Evolutionary conservation across 306 rosid species (phyloP), one percentile per base, ranked within the genome.

Genomic region (Cajanus cajan): DNA sequence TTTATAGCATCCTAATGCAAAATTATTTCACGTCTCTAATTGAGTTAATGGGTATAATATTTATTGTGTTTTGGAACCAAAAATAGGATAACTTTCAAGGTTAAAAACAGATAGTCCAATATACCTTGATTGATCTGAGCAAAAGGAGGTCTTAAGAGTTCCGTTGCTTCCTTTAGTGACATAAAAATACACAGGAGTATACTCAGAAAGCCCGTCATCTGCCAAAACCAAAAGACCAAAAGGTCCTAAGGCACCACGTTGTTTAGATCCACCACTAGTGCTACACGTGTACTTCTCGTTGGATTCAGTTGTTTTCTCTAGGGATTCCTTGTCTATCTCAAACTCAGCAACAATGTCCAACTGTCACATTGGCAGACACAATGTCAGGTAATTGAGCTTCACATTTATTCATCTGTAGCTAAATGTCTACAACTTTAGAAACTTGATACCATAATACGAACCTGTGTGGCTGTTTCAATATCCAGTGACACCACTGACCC

Each of bases 151-250:
- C 79, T 71, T 81, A 33, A 92, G 86, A 65, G 63, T 81, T 80
- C 93, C 95, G 39, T 86, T 78, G 25, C 78, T 52, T 66, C 90
- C 94, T 85, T 90, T 92, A 36, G 62, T 84, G 57, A 91, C 82
- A 80, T 89, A 95, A 45, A 95, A 92, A 85, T 89, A 95, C 1
- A 90, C 86, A 8, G 98, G 92, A 80, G 97, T 95, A 8, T 81
- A 86, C 75, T 95, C 98, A 2, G 92, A 75, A 37, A 85, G 95
- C 67, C 31, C 84, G 0, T 83, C 76, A 69, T 95, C 95, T 19
- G 97, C 98, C 21, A 95, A 88, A 75, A 95, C 91, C 57, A 86
- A 67, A 78, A 95, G 81, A 77, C 98, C 98, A 59, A 92, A 95
- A 50, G 98, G 98, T 77, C 98, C 98, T 48, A 95, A 78, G 10